phyloP scores from a whole-genome alignment of 352 stramenopile species.

The Globisporangium cylindrosporum region DNA sequence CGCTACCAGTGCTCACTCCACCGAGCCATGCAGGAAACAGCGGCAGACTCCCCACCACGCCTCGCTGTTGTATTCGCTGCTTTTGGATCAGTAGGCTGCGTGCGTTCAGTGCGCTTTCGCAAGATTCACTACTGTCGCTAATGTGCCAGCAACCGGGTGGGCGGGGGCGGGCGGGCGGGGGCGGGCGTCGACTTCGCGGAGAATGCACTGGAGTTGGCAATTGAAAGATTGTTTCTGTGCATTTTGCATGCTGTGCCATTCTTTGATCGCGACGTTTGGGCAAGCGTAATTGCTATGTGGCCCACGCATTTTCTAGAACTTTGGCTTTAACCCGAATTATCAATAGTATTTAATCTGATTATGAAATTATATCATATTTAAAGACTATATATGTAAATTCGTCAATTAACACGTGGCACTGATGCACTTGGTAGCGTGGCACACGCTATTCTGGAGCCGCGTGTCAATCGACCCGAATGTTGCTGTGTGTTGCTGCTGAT shows the following conservation, averaged over 20 bases:
- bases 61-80: neutral
- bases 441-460: conserved; percentile 5
- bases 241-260: neutral
- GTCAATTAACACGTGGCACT: neutral
- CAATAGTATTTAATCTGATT: neutral
- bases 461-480: conserved; percentile 2
- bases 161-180: too few species aligned
- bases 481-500: neutral
- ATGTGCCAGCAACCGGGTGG: neutral
- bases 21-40: neutral
- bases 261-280: neutral
- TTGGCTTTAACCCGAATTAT: neutral
- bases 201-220: too few species aligned
- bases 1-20: neutral
- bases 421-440: neutral
- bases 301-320: conserved; percentile 8
- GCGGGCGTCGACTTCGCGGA: neutral
- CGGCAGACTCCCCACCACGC: neutral
- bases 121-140: neutral
- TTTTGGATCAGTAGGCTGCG: neutral
- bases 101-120: neutral
- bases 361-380: neutral
- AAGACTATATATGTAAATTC: neutral
- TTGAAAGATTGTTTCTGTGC: too few species aligned
- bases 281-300: neutral